phyloP scores from a whole-genome alignment of 2,329 filamentous ascomycete species.

The Fusarium palustre region DNA sequence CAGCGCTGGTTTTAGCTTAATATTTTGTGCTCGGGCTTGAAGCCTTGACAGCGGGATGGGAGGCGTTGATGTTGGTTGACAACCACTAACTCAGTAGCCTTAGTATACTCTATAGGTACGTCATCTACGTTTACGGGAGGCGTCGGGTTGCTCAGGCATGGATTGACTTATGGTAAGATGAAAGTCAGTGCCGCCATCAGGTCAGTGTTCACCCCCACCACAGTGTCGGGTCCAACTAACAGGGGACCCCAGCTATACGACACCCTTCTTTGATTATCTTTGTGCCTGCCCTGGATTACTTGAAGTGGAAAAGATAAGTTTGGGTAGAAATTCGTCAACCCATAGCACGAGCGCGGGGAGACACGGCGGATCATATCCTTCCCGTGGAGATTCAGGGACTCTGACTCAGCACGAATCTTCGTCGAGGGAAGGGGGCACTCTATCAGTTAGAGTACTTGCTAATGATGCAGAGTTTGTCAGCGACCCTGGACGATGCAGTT shows the following conservation, averaged over 20 bases:
- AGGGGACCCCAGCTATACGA: constrained; percentile 11
- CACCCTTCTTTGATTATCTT: constrained; percentile 33
- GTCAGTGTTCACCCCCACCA: constrained; percentile 42
- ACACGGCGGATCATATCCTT: constrained; percentile 23
- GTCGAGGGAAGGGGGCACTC: constrained; percentile 9
- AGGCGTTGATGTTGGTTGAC: constrained; percentile 12
- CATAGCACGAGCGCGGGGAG: constrained; percentile 25
- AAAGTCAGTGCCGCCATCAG: constrained; percentile 7
- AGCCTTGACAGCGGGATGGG: constrained; percentile 32
- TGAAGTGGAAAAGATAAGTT: constrained; percentile 15
- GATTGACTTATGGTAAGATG: constrained; percentile 23
- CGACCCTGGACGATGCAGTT: constrained; percentile 30
- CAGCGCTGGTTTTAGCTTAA: constrained; percentile 16
- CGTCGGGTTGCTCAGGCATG: not conserved
- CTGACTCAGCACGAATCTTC: constrained; percentile 16
- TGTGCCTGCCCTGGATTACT: constrained; percentile 23
- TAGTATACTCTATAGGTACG: not conserved
- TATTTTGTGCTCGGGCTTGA: constrained; percentile 12
- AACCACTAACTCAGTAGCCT: not conserved
- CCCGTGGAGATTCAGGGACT: constrained; percentile 4
- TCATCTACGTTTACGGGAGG: constrained; percentile 6
- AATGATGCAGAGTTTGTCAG: constrained; percentile 14
- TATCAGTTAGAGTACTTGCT: constrained; percentile 28
- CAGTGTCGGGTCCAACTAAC: constrained; percentile 38
- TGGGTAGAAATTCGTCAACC: not conserved